A percentile compares a stretch with the other conserved stretches of the same genome.
Conservation (phyloP, 2,329 filamentous ascomycete genomes). For the Penicillium verrucosum region DNA sequence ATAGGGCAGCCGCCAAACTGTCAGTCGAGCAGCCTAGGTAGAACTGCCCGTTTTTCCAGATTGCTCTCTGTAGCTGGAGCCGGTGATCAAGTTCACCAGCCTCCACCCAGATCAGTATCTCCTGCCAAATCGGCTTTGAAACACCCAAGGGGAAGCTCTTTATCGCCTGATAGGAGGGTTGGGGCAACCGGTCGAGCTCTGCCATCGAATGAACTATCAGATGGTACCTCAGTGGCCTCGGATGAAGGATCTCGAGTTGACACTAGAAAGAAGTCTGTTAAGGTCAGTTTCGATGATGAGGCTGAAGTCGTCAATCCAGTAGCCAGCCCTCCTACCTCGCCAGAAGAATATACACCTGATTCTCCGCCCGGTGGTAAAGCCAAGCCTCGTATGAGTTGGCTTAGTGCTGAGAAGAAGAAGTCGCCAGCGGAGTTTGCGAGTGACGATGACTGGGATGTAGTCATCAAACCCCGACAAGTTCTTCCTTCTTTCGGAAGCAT, state of each 20-base stretch:
- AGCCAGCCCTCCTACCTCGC: constrained; percentile 42
- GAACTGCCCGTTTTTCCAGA: constrained; percentile 57
- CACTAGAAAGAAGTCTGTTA: constrained; percentile 52
- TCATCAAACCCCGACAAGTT: constrained; percentile 57
- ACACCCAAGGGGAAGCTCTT: constrained; percentile 47
- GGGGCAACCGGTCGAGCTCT: constrained; percentile 21
- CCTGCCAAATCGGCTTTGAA: constrained; percentile 63
- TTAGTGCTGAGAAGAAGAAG: constrained; percentile 37
- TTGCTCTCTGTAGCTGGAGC: constrained; percentile 49
- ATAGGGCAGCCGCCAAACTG: constrained; percentile 20
- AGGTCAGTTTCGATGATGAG: constrained; percentile 68
- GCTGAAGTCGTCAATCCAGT: constrained; percentile 49
- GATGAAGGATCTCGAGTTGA: constrained; percentile 41
- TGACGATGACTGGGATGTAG: constrained; percentile 53
- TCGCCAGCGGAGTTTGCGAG: constrained; percentile 25
- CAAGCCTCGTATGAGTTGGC: constrained; percentile 35
- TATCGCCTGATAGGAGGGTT: constrained; percentile 34
- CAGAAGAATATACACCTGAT: constrained; percentile 39
- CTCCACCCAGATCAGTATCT: constrained; percentile 58
- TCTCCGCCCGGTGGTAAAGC: constrained; percentile 31
- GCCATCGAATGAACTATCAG: constrained; percentile 54
- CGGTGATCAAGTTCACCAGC: constrained; percentile 53
- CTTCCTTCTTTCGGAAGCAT: constrained; percentile 64
- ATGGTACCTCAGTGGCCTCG: constrained; percentile 51
- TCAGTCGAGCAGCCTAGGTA: constrained; percentile 48